phyloP scores from a whole-genome alignment of 176 grass and related monocot species.

The Cocos nucifera region DNA sequence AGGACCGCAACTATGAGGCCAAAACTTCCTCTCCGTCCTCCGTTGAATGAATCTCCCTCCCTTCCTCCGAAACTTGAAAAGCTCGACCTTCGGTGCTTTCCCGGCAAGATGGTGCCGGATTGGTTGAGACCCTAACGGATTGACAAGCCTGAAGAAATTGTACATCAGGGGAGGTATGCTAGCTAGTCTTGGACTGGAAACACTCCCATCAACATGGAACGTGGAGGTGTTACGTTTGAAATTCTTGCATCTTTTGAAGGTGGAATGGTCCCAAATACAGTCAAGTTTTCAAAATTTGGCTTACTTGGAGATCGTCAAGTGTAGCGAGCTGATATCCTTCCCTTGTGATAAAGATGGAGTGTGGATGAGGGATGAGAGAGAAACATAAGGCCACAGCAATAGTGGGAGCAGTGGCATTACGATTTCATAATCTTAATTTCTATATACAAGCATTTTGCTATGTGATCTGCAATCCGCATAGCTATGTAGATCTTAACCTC shows the following conservation, averaged over 20 bases:
- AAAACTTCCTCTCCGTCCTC: no score
- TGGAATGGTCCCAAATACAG: conserved; percentile 29
- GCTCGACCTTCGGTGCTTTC: conserved; percentile 52
- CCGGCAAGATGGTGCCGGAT: conserved; percentile 16
- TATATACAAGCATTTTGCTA: no score
- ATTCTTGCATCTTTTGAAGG: conserved; percentile 34
- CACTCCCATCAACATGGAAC: conserved; percentile 7
- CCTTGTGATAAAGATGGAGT: conserved; percentile 44
- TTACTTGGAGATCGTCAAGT: conserved; percentile 27
- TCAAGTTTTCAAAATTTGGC: conserved; percentile 28
- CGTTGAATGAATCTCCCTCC: background rate
- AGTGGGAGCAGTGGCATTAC: no score
- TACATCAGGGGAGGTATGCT: conserved; percentile 69
- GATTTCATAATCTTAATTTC: no score
- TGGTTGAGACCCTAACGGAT: conserved; percentile 39
- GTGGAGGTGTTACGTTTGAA: conserved; percentile 43
- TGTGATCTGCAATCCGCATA: no score
- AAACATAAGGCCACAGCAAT: no score
- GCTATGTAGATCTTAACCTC: no score
- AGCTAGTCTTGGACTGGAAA: conserved; percentile 13
- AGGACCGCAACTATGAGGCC: conserved; percentile 11
- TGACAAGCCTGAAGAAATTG: conserved; percentile 33
- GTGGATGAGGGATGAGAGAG: conserved; percentile 23
- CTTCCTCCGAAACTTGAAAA: conserved; percentile 35
- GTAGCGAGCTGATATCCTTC: conserved; percentile 29